Base-by-base conservation (phyloP, 1,284 basidiomycete species). In the Mycocalia duriaeana region DNA sequence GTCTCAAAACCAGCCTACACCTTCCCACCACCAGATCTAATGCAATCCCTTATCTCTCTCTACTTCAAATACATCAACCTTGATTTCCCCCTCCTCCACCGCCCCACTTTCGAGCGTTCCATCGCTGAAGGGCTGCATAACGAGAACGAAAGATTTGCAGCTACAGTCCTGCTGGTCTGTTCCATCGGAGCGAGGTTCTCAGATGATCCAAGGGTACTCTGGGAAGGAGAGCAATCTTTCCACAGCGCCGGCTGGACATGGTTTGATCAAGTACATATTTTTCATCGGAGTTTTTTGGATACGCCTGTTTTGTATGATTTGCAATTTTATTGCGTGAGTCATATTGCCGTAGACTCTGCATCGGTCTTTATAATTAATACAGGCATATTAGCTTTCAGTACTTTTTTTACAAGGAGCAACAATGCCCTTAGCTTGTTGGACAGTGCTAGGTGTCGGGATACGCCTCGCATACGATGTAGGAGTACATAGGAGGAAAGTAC, bases 161-260 rank as follows among this genome's bases (percentile, higher is more conserved):
- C 79, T 7, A 76, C 86, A 1, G 76, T 89, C 44, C 66, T 93
- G 13, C 73, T 91, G 23, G 79, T 93, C 0, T 92, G 89, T 57
- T 88, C 91, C 1, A 73, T 84, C 39, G 91, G 79, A 4, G 69
- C 89, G 0, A 76, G 89, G 20, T 88, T 73, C 58, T 78, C 81
- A 5, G 73, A 85, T 44, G 91, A 91, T 60, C 73, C 72, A 0
- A 68, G 86, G 4, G 80, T 86, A 0, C 60, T 79, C 49, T 61
- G 73, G 11, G 73, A 77, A 11, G 72, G 59, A 14, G 57, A 63
- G 36, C 64, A 65, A 7, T 63, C 62, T 13, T 58, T 59, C 45
- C 77, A 80, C 51, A 84, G 84, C 0, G 71, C 75, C 1, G 89
- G 89, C 3, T 91, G 87, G 87, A 81, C 78, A 53, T 91, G 76